Percentiles rank a stretch among this genome's conserved stretches.
phyloP scores from a whole-genome alignment of 495 filamentous ascomycete species.

The Friedmanniomyces endolithicus region DNA sequence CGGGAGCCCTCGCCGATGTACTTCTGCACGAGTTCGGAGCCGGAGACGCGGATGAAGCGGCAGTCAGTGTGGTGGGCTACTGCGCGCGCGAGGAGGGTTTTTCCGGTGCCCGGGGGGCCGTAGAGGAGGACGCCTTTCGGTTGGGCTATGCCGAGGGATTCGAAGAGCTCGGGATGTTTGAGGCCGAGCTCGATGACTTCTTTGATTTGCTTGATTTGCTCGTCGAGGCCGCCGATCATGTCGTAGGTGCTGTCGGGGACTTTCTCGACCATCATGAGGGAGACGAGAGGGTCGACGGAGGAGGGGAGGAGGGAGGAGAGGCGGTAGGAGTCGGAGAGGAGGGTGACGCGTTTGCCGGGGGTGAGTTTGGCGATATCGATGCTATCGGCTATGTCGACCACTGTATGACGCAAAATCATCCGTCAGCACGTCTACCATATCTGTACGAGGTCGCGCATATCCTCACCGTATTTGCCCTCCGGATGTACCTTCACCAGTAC shows the following conservation, averaged over 20 bases:
- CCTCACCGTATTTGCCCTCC: slow-evolving; percentile 96
- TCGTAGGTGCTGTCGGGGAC: slow-evolving; percentile 99
- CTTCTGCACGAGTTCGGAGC: slow-evolving; percentile 97
- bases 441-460: background rate
- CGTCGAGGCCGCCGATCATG: slow-evolving; percentile 98
- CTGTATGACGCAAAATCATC: slow-evolving; percentile 35
- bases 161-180: slow-evolving; percentile 96
- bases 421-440: background rate
- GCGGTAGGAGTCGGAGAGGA: slow-evolving; percentile 93
- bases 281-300: slow-evolving; percentile 93
- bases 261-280: slow-evolving; percentile 99
- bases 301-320: slow-evolving; percentile 96
- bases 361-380: slow-evolving; percentile 94
- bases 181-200: slow-evolving; percentile 98
- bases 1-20: slow-evolving; percentile 94
- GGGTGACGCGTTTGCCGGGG: slow-evolving; percentile 90
- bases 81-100: slow-evolving; percentile 98
- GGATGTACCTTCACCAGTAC: slow-evolving; percentile 98
- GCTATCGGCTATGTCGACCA: slow-evolving; percentile 89
- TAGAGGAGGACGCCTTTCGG: slow-evolving; percentile 93
- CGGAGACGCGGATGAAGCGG: slow-evolving; percentile 96
- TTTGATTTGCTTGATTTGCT: slow-evolving; percentile 99
- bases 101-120: slow-evolving; percentile 91
- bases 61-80: slow-evolving; percentile 97
- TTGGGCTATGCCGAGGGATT: slow-evolving; percentile 94